phyloP scores from a whole-genome alignment of 108 stramenopile genomes.

The Mayamaea pseudoterrestris region DNA sequence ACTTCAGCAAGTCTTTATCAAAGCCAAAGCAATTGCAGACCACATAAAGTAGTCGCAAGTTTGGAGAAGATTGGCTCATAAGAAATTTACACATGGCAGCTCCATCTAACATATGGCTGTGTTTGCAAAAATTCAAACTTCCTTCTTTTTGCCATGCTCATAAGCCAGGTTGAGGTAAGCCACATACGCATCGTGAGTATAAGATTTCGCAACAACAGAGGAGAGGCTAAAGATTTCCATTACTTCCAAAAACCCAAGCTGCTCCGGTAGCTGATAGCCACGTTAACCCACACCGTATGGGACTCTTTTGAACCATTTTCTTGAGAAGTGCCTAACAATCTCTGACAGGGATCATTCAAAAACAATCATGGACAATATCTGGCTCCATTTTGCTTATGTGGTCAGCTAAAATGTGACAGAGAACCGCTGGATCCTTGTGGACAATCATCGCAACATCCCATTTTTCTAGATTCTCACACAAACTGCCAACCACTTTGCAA shows the following conservation, averaged over 20 bases:
- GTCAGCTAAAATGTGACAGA: constrained; percentile 95
- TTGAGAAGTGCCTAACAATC: constrained; percentile 88
- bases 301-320: constrained; percentile 91
- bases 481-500: constrained; percentile 88
- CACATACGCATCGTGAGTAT: constrained; percentile 96
- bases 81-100: no score
- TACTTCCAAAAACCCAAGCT: constrained; percentile 89
- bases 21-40: no score
- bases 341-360: constrained; percentile 91
- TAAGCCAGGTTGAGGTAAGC: constrained; percentile 96
- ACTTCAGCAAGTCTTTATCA: no score
- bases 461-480: constrained; percentile 96
- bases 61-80: no score
- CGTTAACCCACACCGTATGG: constrained; percentile 94
- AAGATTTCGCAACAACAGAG: constrained; percentile 90
- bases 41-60: no score
- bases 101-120: no score
- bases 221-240: constrained; percentile 96
- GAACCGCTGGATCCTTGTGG: constrained; percentile 95
- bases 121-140: no score
- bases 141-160: constrained; percentile 91
- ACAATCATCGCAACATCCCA: constrained; percentile 99
- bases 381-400: constrained; percentile 92
- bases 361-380: constrained; percentile 93
- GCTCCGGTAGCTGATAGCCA: constrained; percentile 98